Evolutionary conservation across 2,329 filamentous ascomycete genomes (phyloP), one percentile per base, ranked within the genome.

Genomic region (Nectriaceae sp.): DNA sequence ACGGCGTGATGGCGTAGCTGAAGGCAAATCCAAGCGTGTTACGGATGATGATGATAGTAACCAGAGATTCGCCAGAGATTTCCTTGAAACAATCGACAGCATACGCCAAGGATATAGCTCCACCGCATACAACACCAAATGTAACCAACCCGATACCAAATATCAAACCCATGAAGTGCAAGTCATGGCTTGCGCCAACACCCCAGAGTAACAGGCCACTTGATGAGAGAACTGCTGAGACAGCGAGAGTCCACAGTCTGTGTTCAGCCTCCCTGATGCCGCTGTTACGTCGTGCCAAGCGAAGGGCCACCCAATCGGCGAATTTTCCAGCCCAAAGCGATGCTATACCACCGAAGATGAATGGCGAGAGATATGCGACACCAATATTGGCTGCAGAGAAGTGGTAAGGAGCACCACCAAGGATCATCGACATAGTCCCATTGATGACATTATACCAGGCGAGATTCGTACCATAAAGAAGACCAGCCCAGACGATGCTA

Each of bases 161-260:
- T 2, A 65, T 50, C 11, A 70, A 53, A 5, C 65, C 68, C 21
- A 66, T 60, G 62, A 63, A 70, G 44, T 69, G 68, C 10, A 70
- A 49, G 5, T 59, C 37, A 26, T 65, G 60, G 3, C 56, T 55
- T 2, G 67, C 67, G 4, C 76, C 75, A 1, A 78, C 73, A 26
- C 76, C 76, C 75, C 75, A 78, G 4, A 75, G 53, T 41, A 78
- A 69, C 16, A 78, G 63, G 1, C 71, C 72, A 19, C 62, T 65
- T 1, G 70, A 67, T 0, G 72, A 63, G n/a, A 77, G 52, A 11
- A 77, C 26, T 3, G 67, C 51, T 4, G 68, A 70, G 0, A 68
- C 61, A 1, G 62, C 55, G 2, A 65, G 42, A 3, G 54, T 42
- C 69, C 66, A 71, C 3, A 71, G 56, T 1, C 68, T 55, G 21